phyloP scores from a whole-genome alignment of 768 basidiomycete genomes.

The Russula brevipes region DNA sequence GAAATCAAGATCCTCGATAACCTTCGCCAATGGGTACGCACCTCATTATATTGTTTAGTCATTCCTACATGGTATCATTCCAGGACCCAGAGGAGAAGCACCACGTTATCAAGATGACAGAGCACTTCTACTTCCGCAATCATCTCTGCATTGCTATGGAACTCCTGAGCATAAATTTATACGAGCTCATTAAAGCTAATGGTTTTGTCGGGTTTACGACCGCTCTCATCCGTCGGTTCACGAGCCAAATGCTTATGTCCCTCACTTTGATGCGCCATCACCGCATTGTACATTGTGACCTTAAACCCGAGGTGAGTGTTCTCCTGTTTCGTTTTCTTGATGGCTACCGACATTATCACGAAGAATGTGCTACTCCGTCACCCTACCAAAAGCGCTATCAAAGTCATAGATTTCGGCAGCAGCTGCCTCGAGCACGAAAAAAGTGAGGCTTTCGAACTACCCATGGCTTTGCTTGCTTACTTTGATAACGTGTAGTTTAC shows the following conservation, averaged over 20 bases:
- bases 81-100: slow-evolving; percentile 97
- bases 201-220: slow-evolving; percentile 98
- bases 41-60: background rate
- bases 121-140: slow-evolving; percentile 95
- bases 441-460: slow-evolving; percentile 50
- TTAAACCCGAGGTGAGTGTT: slow-evolving; percentile 84
- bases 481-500: slow-evolving; percentile 61
- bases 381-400: slow-evolving; percentile 93
- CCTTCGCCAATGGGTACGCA: slow-evolving; percentile 92
- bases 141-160: slow-evolving; percentile 99
- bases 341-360: slow-evolving; percentile 2
- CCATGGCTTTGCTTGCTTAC: background rate
- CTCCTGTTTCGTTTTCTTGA: background rate
- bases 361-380: slow-evolving; percentile 94
- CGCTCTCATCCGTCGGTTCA: slow-evolving; percentile 89
- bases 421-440: slow-evolving; percentile 99
- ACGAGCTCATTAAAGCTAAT: slow-evolving; percentile 98
- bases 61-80: background rate
- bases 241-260: slow-evolving; percentile 90
- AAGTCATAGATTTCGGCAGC: slow-evolving; percentile 98
- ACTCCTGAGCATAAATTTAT: slow-evolving; percentile 94
- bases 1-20: slow-evolving; percentile 98
- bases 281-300: slow-evolving; percentile 96
- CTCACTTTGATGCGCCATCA: slow-evolving; percentile 93
- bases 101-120: slow-evolving; percentile 96